Evolutionary conservation across 139 green algal genomes (phyloP).

Genomic region (Choricystis sp.): DNA sequence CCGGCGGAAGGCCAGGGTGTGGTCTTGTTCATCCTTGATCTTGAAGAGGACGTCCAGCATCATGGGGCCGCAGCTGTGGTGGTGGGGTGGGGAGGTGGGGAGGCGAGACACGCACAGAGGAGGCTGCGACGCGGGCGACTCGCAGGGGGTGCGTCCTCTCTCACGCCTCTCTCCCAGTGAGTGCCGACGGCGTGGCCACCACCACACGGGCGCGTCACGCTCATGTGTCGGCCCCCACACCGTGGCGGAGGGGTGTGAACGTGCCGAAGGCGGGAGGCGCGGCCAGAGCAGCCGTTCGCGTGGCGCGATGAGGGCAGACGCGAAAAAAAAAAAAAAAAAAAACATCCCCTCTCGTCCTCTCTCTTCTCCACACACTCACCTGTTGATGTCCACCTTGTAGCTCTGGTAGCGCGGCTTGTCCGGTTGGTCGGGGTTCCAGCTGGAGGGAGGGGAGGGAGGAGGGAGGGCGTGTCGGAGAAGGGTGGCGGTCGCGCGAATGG

Average conservation of each 20-base stretch:
- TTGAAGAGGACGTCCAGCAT: conserved; percentile 98
- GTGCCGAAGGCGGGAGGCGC: neutral
- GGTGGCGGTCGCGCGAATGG: neutral
- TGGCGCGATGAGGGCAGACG: no score
- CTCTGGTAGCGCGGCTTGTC: conserved; percentile 71
- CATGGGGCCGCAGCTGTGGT: conserved; percentile 82
- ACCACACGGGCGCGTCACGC: neutral
- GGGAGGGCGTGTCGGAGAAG: neutral
- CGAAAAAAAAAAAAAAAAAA: no score
- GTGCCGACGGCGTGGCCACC: neutral
- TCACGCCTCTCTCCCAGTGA: neutral
- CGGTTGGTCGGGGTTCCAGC: conserved; percentile 69
- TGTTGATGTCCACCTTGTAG: conserved; percentile 90
- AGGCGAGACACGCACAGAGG: neutral
- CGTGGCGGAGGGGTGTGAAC: neutral
- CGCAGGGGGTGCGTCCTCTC: no score
- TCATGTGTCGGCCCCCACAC: neutral
- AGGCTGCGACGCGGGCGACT: no score
- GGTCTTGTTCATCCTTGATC: conserved; percentile 97
- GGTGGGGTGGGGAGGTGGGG: neutral
- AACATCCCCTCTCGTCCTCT: no score
- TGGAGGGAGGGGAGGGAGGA: neutral
- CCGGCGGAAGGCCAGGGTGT: conserved; percentile 66
- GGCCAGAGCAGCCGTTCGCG: neutral
- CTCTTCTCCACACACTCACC: conserved; percentile 23